A percentile compares a stretch with the other conserved stretches of the same genome.
Conservation (phyloP, 805 yeast genomes). For the Myxozyma udenii region DNA sequence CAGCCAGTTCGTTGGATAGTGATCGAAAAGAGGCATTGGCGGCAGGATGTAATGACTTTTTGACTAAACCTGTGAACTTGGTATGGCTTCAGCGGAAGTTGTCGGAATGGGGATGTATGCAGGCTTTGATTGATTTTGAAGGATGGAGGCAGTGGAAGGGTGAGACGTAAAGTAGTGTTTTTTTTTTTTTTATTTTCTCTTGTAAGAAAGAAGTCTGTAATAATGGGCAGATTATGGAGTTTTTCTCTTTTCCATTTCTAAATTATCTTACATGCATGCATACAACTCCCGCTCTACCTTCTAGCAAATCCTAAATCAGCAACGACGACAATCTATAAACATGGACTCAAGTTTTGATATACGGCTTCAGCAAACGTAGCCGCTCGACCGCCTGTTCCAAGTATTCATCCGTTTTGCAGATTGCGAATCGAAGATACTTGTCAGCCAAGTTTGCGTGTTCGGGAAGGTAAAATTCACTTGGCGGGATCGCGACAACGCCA, state of each 20-base stretch:
- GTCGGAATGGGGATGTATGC: slow-evolving; percentile 40
- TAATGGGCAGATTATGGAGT: no score
- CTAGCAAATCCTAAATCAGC: no score
- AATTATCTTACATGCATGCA: no score
- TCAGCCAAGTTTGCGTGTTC: slow-evolving; percentile 74
- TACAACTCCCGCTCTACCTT: no score
- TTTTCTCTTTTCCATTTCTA: no score
- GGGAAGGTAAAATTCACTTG: slow-evolving; percentile 83
- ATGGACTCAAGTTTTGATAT: slow-evolving; percentile 43
- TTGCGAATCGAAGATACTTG: slow-evolving; percentile 86
- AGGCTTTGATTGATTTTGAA: slow-evolving; percentile 43
- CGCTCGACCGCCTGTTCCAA: slow-evolving; percentile 78
- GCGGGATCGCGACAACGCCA: slow-evolving; percentile 96
- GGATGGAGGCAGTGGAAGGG: slow-evolving; percentile 62
- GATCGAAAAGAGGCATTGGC: slow-evolving; percentile 89
- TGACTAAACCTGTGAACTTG: slow-evolving; percentile 92
- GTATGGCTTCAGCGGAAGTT: slow-evolving; percentile 92
- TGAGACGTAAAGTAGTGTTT: neutral
- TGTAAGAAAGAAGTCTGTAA: no score
- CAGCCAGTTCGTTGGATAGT: slow-evolving; percentile 82
- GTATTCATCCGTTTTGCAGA: slow-evolving; percentile 84
- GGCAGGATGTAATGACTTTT: slow-evolving; percentile 95
- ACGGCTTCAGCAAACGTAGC: slow-evolving; percentile 66
- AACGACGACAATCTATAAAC: no score
- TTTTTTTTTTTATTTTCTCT: no score